Percentiles rank a stretch among this genome's conserved stretches.
phyloP scores from a whole-genome alignment of 2,329 filamentous ascomycete genomes.

The Penicillium fuscoglaucum region DNA sequence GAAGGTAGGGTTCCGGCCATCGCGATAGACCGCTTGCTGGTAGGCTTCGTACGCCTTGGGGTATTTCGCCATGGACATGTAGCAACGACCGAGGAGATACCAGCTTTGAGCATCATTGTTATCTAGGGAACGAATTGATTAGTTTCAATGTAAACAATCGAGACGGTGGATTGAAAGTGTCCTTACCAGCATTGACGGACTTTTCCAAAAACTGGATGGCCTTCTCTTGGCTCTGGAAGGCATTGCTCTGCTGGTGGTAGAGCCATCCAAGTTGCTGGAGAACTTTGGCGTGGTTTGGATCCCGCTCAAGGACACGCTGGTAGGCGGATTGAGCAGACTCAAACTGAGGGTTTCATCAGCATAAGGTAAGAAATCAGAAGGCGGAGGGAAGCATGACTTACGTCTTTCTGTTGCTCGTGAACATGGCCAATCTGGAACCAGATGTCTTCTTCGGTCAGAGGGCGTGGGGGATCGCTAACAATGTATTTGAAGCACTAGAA shows the following conservation, averaged over 20 bases:
- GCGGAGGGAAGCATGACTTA: slow-evolving; percentile 51
- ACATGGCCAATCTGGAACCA: slow-evolving; percentile 99
- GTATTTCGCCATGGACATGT: slow-evolving; percentile 99
- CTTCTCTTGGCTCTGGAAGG: slow-evolving; percentile 88
- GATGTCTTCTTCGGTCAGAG: slow-evolving; percentile 94
- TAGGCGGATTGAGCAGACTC: slow-evolving; percentile 92
- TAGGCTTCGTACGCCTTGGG: slow-evolving; percentile 98
- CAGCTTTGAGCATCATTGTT: slow-evolving; percentile 96
- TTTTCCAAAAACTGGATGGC: slow-evolving; percentile 98
- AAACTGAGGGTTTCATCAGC: slow-evolving; percentile 62
- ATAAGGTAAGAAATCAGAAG: slow-evolving; percentile 15
- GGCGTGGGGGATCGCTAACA: slow-evolving; percentile 85
- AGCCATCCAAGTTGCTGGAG: slow-evolving; percentile 97
- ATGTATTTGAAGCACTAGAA: slow-evolving; percentile 95
- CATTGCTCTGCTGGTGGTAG: slow-evolving; percentile 92
- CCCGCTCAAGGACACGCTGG: slow-evolving; percentile 85
- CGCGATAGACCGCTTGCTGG: slow-evolving; percentile 96
- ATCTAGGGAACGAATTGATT: slow-evolving; percentile 54
- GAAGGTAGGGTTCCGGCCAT: slow-evolving; percentile 96
- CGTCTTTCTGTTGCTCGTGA: slow-evolving; percentile 97
- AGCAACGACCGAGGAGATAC: slow-evolving; percentile 96
- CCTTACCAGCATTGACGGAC: slow-evolving; percentile 84
- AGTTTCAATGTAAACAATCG: not conserved
- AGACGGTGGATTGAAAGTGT: too few relatives aligned
- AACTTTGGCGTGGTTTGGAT: slow-evolving; percentile 96